Base-by-base conservation (phyloP, 1,139 yeast species). In the Blastobotrys persicus region DNA sequence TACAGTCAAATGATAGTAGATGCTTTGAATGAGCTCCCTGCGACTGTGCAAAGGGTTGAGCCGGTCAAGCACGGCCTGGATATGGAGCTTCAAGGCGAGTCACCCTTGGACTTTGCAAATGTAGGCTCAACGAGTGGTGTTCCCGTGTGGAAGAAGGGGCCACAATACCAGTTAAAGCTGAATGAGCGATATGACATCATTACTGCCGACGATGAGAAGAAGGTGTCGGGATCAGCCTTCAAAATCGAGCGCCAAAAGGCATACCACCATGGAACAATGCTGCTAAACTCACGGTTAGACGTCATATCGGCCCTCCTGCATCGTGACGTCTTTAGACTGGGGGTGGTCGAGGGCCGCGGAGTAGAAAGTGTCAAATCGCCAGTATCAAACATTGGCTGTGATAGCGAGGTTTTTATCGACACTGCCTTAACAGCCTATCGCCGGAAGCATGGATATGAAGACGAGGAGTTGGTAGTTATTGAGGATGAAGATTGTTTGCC, bases 231-330 rank as follows among this genome's bases (percentile, higher is more conserved):
- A 0, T 85, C 95, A 11, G 97, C 98, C 0, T 91, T 80, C 67
- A 92, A 91, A 63, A 75, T 94, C 16, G 82, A 95, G 9, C 78
- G 79, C 46, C 94, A 95, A 0, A 81, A 81, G 58, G 84, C 96
- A 2, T 85, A 91, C 58, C 98, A 94, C 64, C 99, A 94, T 68
- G 98, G 98, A 0, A 94, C 99, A 0, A 88, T 94, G 97, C 73
- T 94, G 11, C 71, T 94, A 16, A 71, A 78, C 49, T 83, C 95
- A 51, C 73, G 81, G 44, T 69, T 94, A 28, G 75, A 74, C 20
- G 69, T 75, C 1, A 71, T 92, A 53, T 73, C 81, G 1, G 72
- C 79, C 23, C 64, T 88, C 11, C 70, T 92, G 51, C 77, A 77
- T 48, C 67, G 85, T 14, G 74, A 74, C 38, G 68, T 68, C 9